Base-by-base conservation (phyloP, 257 asterid species). In the Solanum piurae region DNA sequence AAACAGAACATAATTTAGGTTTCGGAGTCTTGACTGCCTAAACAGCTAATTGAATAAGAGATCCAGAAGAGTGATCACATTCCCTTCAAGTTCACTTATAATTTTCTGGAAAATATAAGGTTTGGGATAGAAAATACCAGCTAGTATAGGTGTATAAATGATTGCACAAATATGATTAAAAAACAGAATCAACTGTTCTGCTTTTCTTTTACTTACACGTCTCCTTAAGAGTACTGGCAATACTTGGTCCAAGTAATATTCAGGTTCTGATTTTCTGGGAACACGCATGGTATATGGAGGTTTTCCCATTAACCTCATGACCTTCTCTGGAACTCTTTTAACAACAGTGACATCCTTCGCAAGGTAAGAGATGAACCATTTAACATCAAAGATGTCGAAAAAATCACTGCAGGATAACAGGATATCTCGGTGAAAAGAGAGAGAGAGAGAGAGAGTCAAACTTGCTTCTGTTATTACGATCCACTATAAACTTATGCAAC, bases 281-380 rank as follows among this genome's bases (percentile, higher is more conserved):
- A 96, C 98, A 33, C 99, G 98, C 99, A 95, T 97, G 77, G 99
- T 94, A 92, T 97, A 97, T 44, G 99, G 99, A 60, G 99, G 99
- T 89, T 95, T 97, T 37, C 95, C 98, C 99, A 97, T 95, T 84
- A 96, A 94, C 92, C 96, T 94, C 99, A 96, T 96, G 90, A 97
- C 95, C 93, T 92, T 97, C 86, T 94, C 98, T 12, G 99, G 99
- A 87, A 97, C 99, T 85, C 96, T 94, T 93, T 94, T 97, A 88
- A 96, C 95, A 86, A 97, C 92, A 13, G 98, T 93, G 34, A 96
- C 95, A 52, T 97, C 99, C 91, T 97, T 96, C 37, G 98, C 90
- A 86, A 97, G 99, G 94, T 91, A 94, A 88, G 98, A 94, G 91
- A 97, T 94, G 93, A 97, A 97, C 99, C 99, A 97, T 83, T 91